phyloP scores from a whole-genome alignment of 1,284 basidiomycete species.

The Fomitopsis pinicola region DNA sequence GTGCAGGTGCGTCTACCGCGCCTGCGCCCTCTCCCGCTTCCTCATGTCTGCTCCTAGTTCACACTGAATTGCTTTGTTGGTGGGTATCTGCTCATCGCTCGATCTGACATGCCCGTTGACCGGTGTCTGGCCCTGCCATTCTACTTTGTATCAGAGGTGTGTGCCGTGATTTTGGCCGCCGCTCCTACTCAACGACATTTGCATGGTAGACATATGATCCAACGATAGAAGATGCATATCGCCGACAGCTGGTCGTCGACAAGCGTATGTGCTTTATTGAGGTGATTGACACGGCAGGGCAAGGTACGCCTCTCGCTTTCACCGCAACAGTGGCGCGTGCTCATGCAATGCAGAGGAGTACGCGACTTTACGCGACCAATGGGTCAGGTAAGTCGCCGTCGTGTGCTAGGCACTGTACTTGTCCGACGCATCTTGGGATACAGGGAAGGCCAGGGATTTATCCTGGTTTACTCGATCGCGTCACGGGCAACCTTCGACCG shows the following conservation, averaged over 20 bases:
- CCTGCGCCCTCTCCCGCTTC: conserved; percentile 7
- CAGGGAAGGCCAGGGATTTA: conserved; percentile 98
- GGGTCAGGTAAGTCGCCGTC: conserved; percentile 78
- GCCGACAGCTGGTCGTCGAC: conserved; percentile 89
- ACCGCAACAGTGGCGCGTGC: not conserved
- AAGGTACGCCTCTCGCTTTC: conserved; percentile 55
- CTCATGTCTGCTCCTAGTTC: conserved; percentile 50
- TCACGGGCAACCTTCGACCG: conserved; percentile 94
- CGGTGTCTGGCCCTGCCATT: conserved; percentile 9
- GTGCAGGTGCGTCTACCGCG: conserved; percentile 67
- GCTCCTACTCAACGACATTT: not conserved
- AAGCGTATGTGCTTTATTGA: conserved; percentile 90
- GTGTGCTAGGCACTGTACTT: not conserved
- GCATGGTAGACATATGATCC: conserved; percentile 73
- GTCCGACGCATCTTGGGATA: conserved; percentile 5
- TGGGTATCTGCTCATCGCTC: conserved; percentile 29
- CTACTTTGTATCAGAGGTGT: conserved; percentile 16
- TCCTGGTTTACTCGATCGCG: conserved; percentile 97
- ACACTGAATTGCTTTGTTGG: conserved; percentile 92
- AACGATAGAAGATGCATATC: conserved; percentile 94
- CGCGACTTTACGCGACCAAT: conserved; percentile 96
- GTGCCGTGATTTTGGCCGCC: not conserved
- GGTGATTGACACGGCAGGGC: conserved; percentile 91
- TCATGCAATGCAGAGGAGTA: conserved; percentile 75
- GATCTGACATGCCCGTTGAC: conserved; percentile 17